These are phyloP conservation scores for Citrus unshiu DNA, from an alignment of 345 rosid species.

Conservation along the genomic window DNA sequence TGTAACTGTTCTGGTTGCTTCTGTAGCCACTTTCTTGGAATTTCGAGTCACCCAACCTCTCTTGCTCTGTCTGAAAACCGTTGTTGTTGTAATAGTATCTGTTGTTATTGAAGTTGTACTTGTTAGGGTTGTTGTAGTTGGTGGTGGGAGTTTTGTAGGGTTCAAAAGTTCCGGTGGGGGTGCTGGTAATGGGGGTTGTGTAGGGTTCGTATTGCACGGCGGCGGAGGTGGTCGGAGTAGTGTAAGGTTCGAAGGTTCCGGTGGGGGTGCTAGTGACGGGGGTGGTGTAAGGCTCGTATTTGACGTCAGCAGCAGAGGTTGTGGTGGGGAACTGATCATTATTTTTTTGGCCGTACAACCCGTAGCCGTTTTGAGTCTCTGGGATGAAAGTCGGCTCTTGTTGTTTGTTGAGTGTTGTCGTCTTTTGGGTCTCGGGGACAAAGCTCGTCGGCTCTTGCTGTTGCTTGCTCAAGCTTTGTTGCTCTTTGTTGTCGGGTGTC, in stretches of 20 bases:
- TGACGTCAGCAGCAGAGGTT: conserved; percentile 2
- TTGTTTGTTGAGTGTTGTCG: conserved; percentile 12
- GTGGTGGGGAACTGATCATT: conserved; percentile 21
- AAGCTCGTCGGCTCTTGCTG: neutral
- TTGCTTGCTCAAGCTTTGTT: conserved; percentile 9
- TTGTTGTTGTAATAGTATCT: conserved; percentile 20
- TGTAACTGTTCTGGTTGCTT: neutral
- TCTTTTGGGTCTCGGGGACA: neutral
- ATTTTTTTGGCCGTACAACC: conserved; percentile 44
- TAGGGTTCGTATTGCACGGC: conserved; percentile 15
- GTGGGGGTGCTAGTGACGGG: conserved; percentile 6
- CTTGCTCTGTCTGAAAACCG: conserved; percentile 11
- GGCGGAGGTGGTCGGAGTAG: conserved; percentile 15
- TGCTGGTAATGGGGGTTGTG: conserved; percentile 16
- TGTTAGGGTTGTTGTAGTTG: neutral
- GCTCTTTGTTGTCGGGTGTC: conserved; percentile 3
- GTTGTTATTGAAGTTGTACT: conserved; percentile 11
- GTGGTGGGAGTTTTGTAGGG: conserved; percentile 12
- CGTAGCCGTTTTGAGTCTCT: conserved; percentile 46
- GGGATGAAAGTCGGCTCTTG: conserved; percentile 20
- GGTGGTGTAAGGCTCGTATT: conserved; percentile 20
- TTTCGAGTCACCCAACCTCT: conserved; percentile 13
- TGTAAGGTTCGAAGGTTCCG: conserved; percentile 10
- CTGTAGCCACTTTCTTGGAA: conserved; percentile 23
- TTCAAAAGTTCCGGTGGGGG: conserved; percentile 2